These are phyloP conservation scores for Nigrospora sphaerica DNA, from an alignment of 2,329 filamentous ascomycete genomes.

Conservation along the genomic window DNA sequence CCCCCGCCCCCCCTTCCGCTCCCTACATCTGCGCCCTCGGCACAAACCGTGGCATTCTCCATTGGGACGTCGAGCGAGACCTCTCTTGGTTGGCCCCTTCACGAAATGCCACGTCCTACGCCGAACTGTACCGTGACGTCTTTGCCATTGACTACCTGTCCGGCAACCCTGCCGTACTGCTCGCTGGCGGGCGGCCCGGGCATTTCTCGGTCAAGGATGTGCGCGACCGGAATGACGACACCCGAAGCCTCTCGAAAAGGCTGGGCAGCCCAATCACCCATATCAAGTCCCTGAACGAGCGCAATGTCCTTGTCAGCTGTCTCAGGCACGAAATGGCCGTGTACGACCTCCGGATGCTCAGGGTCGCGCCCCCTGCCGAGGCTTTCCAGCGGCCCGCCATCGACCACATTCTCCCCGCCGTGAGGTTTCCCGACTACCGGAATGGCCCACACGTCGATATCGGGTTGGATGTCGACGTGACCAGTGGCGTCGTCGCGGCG, in stretches of 20 bases:
- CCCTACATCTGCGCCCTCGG: constrained; percentile 39
- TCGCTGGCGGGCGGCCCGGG: constrained; percentile 44
- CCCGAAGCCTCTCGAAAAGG: constrained; percentile 11
- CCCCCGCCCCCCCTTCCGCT: constrained; percentile 28
- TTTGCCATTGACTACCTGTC: constrained; percentile 42
- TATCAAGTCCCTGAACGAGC: constrained; percentile 37
- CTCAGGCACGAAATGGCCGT: constrained; percentile 41
- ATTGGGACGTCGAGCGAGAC: constrained; percentile 22
- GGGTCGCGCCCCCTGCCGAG: background rate
- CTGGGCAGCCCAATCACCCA: constrained; percentile 39
- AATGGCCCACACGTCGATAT: constrained; percentile 41
- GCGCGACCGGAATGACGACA: constrained; percentile 20
- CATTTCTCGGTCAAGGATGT: constrained; percentile 38
- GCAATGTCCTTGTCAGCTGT: constrained; percentile 47
- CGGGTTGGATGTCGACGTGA: constrained; percentile 43
- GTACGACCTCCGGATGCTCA: constrained; percentile 47
- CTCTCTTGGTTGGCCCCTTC: constrained; percentile 26
- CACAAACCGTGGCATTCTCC: constrained; percentile 38
- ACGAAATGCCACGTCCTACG: constrained; percentile 9
- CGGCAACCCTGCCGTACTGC: constrained; percentile 34
- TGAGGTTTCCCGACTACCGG: constrained; percentile 41
- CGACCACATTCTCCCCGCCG: constrained; percentile 25
- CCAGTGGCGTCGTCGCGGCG: constrained; percentile 44
- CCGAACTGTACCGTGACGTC: constrained; percentile 26
- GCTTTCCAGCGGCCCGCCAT: background rate